Conservation (phyloP, 179 eudicot genomes). For the Beta corolliflora region DNA sequence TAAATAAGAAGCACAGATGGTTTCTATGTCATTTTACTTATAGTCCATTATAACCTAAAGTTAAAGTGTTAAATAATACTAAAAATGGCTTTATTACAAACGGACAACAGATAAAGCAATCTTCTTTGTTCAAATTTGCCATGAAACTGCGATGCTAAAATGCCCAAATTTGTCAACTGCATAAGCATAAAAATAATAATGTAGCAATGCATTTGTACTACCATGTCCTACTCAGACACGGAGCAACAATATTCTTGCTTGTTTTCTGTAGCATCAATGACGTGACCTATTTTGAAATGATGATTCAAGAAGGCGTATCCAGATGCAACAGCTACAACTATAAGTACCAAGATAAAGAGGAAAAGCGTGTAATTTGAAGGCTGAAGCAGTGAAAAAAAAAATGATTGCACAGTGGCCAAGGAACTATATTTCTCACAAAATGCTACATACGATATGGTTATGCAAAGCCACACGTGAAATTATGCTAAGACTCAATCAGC, state of each 20-base stretch:
- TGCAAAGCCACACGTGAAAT: not conserved
- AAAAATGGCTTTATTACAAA: not conserved
- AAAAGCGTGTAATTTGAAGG: not conserved
- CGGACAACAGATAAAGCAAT: not conserved
- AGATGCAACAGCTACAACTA: slow-evolving; percentile 43
- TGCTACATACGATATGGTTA: not conserved
- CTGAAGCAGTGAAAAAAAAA: not conserved
- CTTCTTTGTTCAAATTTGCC: not conserved
- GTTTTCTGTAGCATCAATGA: slow-evolving; percentile 56
- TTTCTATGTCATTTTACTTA: not conserved
- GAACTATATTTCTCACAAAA: not conserved
- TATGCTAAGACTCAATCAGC: too few relatives aligned
- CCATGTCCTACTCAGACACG: slow-evolving; percentile 51
- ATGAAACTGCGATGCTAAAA: not conserved
- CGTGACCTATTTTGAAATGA: slow-evolving; percentile 64
- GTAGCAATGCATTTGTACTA: slow-evolving; percentile 51
- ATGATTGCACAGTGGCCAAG: not conserved
- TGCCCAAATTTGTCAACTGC: not conserved
- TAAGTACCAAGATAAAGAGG: not conserved
- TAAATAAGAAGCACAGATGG: not conserved
- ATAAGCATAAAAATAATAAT: slow-evolving; percentile 10
- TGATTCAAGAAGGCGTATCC: slow-evolving; percentile 69
- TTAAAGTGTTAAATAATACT: not conserved
- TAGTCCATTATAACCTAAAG: not conserved
- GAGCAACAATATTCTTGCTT: slow-evolving; percentile 46